Conservation (phyloP, 2,329 filamentous ascomycete genomes). For the Aureobasidium sp. region DNA sequence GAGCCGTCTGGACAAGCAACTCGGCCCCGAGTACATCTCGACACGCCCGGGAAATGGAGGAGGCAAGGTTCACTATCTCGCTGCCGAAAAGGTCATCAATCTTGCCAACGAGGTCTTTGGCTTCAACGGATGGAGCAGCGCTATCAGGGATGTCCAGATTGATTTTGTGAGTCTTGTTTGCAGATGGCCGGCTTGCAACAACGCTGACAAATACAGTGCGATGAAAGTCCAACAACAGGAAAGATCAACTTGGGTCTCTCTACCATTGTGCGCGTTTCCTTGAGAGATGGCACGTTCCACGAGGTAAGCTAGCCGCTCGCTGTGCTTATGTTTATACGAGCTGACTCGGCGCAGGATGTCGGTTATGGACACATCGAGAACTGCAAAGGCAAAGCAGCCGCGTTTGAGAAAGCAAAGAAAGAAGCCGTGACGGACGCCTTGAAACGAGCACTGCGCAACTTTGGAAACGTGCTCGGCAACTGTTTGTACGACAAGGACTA, state of each 20-base stretch:
- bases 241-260: conserved; percentile 80
- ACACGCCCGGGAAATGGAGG: conserved; percentile 74
- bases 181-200: not conserved
- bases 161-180: conserved; percentile 58
- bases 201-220: conserved; percentile 42
- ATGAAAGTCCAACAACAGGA: conserved; percentile 68
- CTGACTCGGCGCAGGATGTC: conserved; percentile 52
- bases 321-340: not conserved
- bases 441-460: conserved; percentile 81
- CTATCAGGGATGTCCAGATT: conserved; percentile 89
- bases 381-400: conserved; percentile 85
- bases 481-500: conserved; percentile 98
- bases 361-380: conserved; percentile 97
- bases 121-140: conserved; percentile 95
- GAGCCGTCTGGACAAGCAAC: conserved; percentile 77
- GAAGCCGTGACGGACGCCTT: conserved; percentile 91
- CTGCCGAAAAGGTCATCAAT: conserved; percentile 93
- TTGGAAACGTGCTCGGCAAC: conserved; percentile 95
- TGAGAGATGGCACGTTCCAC: conserved; percentile 91
- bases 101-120: conserved; percentile 93
- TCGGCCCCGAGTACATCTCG: conserved; percentile 94
- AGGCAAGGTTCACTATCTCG: conserved; percentile 82
- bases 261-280: conserved; percentile 80
- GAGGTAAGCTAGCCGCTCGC: conserved; percentile 43
- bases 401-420: conserved; percentile 98